Percentiles rank a stretch among this genome's conserved stretches.
These are phyloP conservation scores for Kondoa subrosea DNA, from an alignment of 768 basidiomycete species.

Conservation along the genomic window DNA sequence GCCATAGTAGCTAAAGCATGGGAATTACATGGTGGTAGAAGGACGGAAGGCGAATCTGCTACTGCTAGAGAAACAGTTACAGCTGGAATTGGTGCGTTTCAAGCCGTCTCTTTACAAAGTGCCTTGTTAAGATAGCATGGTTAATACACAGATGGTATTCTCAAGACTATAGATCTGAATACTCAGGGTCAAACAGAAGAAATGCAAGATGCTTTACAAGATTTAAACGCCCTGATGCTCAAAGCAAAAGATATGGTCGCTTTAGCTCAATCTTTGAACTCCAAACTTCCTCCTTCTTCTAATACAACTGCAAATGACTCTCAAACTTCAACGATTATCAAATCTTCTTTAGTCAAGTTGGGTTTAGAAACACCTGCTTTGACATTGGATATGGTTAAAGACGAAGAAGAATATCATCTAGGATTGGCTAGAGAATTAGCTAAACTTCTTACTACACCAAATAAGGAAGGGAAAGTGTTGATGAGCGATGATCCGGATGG, in stretches of 20 bases:
- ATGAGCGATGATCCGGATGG: slow-evolving; percentile 7
- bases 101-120: neutral
- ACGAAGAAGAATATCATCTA: slow-evolving; percentile 61
- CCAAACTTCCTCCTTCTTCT: slow-evolving; percentile 42
- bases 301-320: slow-evolving; percentile 30
- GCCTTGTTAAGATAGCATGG: neutral
- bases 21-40: slow-evolving; percentile 32
- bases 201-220: slow-evolving; percentile 60
- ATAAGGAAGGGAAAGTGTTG: slow-evolving; percentile 6
- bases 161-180: slow-evolving; percentile 54
- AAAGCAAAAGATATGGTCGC: slow-evolving; percentile 74
- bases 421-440: slow-evolving; percentile 62
- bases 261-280: slow-evolving; percentile 69
- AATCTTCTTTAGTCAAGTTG: slow-evolving; percentile 71
- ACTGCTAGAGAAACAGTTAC: slow-evolving; percentile 30
- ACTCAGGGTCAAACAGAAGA: slow-evolving; percentile 47
- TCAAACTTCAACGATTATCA: no score
- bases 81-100: slow-evolving; percentile 38
- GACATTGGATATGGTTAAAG: slow-evolving; percentile 70
- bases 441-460: slow-evolving; percentile 43
- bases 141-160: slow-evolving; percentile 53
- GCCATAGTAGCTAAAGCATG: slow-evolving; percentile 56
- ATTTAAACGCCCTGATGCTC: slow-evolving; percentile 75
- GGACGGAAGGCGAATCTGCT: neutral
- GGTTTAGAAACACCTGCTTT: slow-evolving; percentile 65